phyloP scores from a whole-genome alignment of 1,284 basidiomycete species.

The Ustilago curta region DNA sequence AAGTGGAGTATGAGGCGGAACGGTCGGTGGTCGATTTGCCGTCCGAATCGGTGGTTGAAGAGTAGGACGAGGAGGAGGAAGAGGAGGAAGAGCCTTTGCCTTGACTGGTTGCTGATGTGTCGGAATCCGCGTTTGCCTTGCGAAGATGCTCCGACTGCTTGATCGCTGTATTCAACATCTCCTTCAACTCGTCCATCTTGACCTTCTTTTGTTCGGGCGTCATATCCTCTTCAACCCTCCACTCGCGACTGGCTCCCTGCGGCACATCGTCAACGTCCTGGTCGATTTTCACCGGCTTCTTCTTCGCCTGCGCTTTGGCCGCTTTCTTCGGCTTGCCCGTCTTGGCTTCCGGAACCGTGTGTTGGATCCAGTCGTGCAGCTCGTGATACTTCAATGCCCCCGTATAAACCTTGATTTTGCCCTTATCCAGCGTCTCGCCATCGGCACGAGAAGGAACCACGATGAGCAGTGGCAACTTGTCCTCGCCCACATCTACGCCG shows the following conservation, averaged over 20 bases:
- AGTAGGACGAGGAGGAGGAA: conserved; percentile 38
- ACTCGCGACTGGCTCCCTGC: conserved; percentile 33
- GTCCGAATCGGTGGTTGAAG: conserved; percentile 34
- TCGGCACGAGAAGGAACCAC: conserved; percentile 44
- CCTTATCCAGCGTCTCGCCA: conserved; percentile 37
- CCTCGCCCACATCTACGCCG: conserved; percentile 52
- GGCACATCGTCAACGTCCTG: conserved; percentile 33
- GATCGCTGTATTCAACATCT: conserved; percentile 49
- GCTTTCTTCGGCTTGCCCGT: conserved; percentile 44
- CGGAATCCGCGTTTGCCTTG: conserved; percentile 12
- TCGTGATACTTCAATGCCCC: conserved; percentile 62
- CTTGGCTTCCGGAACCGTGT: conserved; percentile 48
- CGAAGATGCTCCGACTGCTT: conserved; percentile 30
- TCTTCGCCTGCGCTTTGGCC: conserved; percentile 30
- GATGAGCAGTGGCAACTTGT: conserved; percentile 58
- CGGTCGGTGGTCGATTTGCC: conserved; percentile 33
- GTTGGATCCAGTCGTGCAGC: conserved; percentile 62
- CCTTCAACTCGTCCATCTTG: conserved; percentile 49
- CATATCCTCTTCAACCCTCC: conserved; percentile 49
- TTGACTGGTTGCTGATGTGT: conserved; percentile 8
- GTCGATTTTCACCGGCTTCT: conserved; percentile 37
- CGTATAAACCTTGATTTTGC: conserved; percentile 50
- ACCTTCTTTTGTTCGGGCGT: conserved; percentile 34
- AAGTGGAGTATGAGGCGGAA: conserved; percentile 36
- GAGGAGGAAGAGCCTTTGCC: conserved; percentile 19